Percentiles rank a stretch among this genome's conserved stretches.
These are phyloP conservation scores for Umbelopsis sp. DNA, from an alignment of 192 early-diverging fungal genomes.

Conservation along the genomic window DNA sequence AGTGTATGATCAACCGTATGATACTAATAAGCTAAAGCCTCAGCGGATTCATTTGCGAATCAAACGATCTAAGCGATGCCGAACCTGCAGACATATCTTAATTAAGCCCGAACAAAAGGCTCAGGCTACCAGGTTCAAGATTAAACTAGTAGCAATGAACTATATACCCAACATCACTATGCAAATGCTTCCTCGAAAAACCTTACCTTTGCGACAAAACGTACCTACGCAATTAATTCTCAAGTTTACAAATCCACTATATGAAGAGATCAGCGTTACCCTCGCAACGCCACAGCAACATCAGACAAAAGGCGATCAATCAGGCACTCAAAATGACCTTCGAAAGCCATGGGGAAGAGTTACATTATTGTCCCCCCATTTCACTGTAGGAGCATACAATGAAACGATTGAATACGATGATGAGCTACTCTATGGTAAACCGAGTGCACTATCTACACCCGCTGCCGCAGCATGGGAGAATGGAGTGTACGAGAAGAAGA, in stretches of 20 bases:
- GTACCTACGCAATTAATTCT: slow-evolving; percentile 55
- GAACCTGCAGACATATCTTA: slow-evolving; percentile 84
- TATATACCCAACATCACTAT: slow-evolving; percentile 82
- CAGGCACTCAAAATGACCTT: not conserved
- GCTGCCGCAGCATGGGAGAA: slow-evolving; percentile 32
- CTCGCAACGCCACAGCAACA: slow-evolving; percentile 50
- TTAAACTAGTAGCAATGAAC: slow-evolving; percentile 86
- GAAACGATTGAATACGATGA: slow-evolving; percentile 85
- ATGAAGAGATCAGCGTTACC: slow-evolving; percentile 67
- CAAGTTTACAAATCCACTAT: slow-evolving; percentile 80
- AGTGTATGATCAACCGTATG: slow-evolving; percentile 63
- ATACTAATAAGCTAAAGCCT: slow-evolving; percentile 64
- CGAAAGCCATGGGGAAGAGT: slow-evolving; percentile 40
- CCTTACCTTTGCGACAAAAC: slow-evolving; percentile 28
- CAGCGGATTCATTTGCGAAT: slow-evolving; percentile 86
- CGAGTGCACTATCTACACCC: slow-evolving; percentile 33
- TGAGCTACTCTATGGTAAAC: slow-evolving; percentile 42
- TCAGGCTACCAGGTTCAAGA: slow-evolving; percentile 83
- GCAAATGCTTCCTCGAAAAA: slow-evolving; percentile 40
- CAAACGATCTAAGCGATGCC: slow-evolving; percentile 85
- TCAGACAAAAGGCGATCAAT: not conserved
- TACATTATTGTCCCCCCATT: slow-evolving; percentile 60
- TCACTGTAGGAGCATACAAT: slow-evolving; percentile 72
- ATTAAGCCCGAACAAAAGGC: slow-evolving; percentile 94
- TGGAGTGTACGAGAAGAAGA: slow-evolving; percentile 63